A percentile compares a stretch with the other conserved stretches of the same genome.
phyloP scores from a whole-genome alignment of 2,329 filamentous ascomycete species.

The Colletotrichum endophyticum region DNA sequence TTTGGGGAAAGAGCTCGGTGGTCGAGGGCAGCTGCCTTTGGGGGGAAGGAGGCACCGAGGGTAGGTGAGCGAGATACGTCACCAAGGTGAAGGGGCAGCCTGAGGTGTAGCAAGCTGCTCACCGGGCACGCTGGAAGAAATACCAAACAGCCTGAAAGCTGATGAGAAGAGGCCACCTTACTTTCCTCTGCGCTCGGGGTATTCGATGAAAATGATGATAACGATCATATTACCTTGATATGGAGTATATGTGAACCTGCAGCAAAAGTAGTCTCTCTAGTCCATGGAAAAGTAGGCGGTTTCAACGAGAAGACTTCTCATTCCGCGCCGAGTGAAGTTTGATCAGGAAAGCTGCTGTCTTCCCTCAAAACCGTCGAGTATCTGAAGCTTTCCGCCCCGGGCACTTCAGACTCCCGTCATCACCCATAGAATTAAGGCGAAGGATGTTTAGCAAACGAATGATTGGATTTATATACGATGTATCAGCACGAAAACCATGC shows the following conservation, averaged over 20 bases:
- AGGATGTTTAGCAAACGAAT: background rate
- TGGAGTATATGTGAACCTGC: background rate
- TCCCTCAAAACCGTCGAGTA: fast-evolving
- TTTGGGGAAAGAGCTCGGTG: background rate
- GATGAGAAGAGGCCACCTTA: background rate
- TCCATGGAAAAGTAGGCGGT: background rate
- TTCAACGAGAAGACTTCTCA: background rate
- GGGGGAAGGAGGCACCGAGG: background rate
- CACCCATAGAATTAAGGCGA: background rate
- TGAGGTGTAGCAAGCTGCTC: background rate
- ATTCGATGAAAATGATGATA: background rate
- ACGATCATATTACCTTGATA: background rate
- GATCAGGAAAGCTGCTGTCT: background rate
- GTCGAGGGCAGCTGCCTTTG: background rate
- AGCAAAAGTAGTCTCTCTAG: background rate
- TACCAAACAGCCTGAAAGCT: background rate
- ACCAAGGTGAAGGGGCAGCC: background rate
- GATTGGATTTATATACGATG: conserved; percentile 18
- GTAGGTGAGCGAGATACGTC: background rate
- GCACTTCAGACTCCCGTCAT: background rate
- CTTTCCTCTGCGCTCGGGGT: background rate
- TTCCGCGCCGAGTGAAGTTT: background rate
- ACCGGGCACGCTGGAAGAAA: fast-evolving
- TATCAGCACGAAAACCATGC: background rate
- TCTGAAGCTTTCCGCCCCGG: fast-evolving